Conservation (phyloP, 768 basidiomycete genomes). For the Macrolepiota fuliginosa region DNA sequence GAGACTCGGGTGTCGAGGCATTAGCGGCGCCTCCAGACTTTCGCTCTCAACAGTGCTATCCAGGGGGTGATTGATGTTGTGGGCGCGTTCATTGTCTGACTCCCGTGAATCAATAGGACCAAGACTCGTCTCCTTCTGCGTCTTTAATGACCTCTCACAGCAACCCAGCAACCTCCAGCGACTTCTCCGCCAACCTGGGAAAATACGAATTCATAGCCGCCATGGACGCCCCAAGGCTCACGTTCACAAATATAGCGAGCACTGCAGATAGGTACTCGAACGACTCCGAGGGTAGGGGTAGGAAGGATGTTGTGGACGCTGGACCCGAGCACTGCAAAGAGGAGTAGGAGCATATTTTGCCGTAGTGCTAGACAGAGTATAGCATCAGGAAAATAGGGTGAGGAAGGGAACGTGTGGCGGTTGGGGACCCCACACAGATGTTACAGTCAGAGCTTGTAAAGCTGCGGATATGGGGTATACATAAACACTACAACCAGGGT, state of each 20-base stretch:
- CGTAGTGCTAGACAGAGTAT: conserved; percentile 47
- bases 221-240: conserved; percentile 80
- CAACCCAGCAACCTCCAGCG: conserved; percentile 52
- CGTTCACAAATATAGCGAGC: conserved; percentile 82
- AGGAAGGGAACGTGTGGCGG: conserved; percentile 62
- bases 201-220: conserved; percentile 95
- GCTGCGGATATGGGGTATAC: conserved; percentile 86
- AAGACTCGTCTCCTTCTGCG: conserved; percentile 16
- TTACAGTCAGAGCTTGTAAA: conserved; percentile 89
- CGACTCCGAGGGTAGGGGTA: too few species aligned
- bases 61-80: too few species aligned
- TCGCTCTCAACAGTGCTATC: too few species aligned
- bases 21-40: too few species aligned
- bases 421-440: conserved; percentile 91
- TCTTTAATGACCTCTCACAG: conserved; percentile 31
- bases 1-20: too few species aligned
- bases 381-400: background rate
- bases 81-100: background rate
- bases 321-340: conserved; percentile 77
- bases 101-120: conserved; percentile 12
- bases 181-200: conserved; percentile 62
- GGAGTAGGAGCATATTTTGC: conserved; percentile 75
- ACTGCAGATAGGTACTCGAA: too few species aligned
- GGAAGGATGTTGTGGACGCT: conserved; percentile 62
- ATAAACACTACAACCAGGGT: conserved; percentile 58